Percentiles rank a stretch among this genome's conserved stretches.
Conservation (phyloP, 352 stramenopile genomes). For the Phytophthora megakarya region DNA sequence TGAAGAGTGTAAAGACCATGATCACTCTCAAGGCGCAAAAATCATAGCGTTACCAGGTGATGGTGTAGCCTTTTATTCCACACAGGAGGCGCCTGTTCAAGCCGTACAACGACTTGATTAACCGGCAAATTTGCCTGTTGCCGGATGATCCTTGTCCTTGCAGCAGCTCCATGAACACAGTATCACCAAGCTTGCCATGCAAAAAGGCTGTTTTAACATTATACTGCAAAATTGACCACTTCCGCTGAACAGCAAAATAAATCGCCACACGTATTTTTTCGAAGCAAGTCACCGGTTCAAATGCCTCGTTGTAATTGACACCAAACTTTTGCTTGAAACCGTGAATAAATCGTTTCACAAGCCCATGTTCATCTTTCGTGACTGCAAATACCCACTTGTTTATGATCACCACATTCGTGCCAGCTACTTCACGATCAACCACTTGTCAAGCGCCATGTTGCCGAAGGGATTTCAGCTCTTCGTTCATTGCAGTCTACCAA, state of each 20-base stretch:
- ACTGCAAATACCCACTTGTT: too few relatives aligned
- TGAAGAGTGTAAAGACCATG: conserved; percentile 4
- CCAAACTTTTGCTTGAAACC: too few relatives aligned
- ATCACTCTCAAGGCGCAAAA: conserved; percentile 1
- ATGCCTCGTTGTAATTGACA: too few relatives aligned
- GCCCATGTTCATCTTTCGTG: too few relatives aligned
- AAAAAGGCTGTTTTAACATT: background rate
- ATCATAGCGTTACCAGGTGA: background rate
- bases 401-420: background rate
- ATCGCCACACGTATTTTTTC: background rate
- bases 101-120: background rate
- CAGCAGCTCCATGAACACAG: background rate
- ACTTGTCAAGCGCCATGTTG: background rate
- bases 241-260: background rate
- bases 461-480: background rate
- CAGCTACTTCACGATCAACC: background rate
- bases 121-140: background rate
- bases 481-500: background rate
- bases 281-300: too few relatives aligned
- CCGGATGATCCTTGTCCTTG: background rate
- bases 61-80: background rate
- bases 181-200: background rate
- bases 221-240: background rate
- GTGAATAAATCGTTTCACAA: too few relatives aligned
- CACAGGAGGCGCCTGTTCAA: background rate